Evolutionary conservation across 768 basidiomycete species (phyloP).

Genomic region (Paxillus involutus): DNA sequence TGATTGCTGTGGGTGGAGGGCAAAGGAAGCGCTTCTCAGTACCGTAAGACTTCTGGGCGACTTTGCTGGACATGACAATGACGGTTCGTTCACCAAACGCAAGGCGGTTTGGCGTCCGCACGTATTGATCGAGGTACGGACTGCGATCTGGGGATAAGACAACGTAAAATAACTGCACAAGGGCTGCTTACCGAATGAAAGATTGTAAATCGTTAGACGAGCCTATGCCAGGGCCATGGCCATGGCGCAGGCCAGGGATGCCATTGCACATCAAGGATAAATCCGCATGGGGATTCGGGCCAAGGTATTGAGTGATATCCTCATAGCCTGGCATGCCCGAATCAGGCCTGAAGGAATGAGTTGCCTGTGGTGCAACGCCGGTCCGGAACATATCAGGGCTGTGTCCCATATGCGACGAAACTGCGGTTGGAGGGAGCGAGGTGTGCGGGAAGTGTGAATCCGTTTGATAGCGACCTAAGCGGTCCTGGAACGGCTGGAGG

Average conservation of each 20-base stretch:
- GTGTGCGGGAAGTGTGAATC: conserved; percentile 53
- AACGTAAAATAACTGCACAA: conserved; percentile 17
- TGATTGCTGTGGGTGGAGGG: conserved; percentile 89
- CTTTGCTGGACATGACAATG: conserved; percentile 96
- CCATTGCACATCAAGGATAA: conserved; percentile 63
- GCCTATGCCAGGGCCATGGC: conserved; percentile 55
- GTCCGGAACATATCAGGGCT: conserved; percentile 55
- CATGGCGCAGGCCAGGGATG: conserved; percentile 63
- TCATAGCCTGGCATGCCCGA: conserved; percentile 51
- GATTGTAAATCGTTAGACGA: conserved; percentile 73
- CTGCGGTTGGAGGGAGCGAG: conserved; percentile 36
- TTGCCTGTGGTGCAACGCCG: conserved; percentile 70
- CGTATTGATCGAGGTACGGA: conserved; percentile 83
- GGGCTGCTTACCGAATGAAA: conserved; percentile 64
- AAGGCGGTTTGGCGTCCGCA: conserved; percentile 80
- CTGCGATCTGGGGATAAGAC: conserved; percentile 35
- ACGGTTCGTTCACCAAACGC: conserved; percentile 92
- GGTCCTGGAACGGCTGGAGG: conserved; percentile 61
- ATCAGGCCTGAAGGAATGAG: conserved; percentile 58
- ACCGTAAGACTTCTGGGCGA: conserved; percentile 96
- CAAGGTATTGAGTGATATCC: conserved; percentile 58
- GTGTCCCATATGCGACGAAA: conserved; percentile 52
- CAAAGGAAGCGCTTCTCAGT: conserved; percentile 95
- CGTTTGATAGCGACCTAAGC: conserved; percentile 53
- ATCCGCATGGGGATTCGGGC: conserved; percentile 51